These are phyloP conservation scores for Tylopilus cervinicoccineus DNA, from an alignment of 768 basidiomycete genomes.

Conservation along the genomic window DNA sequence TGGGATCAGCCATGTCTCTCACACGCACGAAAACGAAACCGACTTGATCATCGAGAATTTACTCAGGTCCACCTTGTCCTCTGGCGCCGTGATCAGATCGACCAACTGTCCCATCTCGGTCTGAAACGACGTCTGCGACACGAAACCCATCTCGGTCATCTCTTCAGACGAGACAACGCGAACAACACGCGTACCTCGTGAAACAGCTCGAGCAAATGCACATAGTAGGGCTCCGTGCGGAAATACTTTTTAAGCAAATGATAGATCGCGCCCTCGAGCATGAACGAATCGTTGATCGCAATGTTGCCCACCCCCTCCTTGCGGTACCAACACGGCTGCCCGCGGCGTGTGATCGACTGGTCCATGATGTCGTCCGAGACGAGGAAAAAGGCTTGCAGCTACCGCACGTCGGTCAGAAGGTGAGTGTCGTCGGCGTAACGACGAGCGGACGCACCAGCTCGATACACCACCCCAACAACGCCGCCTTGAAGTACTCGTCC, in stretches of 20 bases:
- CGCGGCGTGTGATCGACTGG: conserved; percentile 83
- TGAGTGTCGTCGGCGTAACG: accelerated
- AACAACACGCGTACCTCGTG: conserved; percentile 63
- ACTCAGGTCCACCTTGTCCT: conserved; percentile 79
- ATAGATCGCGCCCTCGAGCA: conserved; percentile 95
- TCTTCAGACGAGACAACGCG: too few relatives aligned
- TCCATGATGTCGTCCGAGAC: conserved; percentile 97
- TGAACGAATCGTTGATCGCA: conserved; percentile 95
- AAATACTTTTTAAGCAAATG: conserved; percentile 85
- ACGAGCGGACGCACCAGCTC: conserved; percentile 68
- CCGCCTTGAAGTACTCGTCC: conserved; percentile 85
- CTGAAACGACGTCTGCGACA: conserved; percentile 59
- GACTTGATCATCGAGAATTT: conserved; percentile 81
- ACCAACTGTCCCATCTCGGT: conserved; percentile 97
- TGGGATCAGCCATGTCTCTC: too few relatives aligned
- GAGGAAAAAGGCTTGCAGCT: conserved; percentile 98
- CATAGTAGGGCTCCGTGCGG: conserved; percentile 74
- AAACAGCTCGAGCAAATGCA: conserved; percentile 87
- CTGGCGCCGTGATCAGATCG: conserved; percentile 93
- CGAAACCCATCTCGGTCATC: too few relatives aligned
- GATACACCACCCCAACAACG: conserved; percentile 91
- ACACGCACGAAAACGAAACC: background rate
- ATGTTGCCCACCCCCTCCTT: conserved; percentile 60
- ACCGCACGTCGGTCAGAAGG: background rate
- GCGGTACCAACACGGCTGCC: conserved; percentile 94